Percentiles rank a stretch among this genome's conserved stretches.
phyloP scores from a whole-genome alignment of 148 eudicot species.

The Bassia scoparia region DNA sequence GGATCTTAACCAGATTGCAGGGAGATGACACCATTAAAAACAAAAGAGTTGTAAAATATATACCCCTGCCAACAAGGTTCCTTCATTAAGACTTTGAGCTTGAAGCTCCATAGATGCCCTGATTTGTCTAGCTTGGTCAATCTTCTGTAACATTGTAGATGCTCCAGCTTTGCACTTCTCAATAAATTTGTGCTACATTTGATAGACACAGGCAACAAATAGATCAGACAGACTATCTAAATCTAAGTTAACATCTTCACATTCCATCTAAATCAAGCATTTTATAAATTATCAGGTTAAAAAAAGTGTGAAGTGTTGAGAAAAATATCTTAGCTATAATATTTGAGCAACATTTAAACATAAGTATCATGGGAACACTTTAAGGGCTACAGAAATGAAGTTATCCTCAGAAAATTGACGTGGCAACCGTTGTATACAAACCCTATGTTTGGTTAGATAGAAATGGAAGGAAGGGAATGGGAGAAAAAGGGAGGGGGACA shows the following conservation, averaged over 20 bases:
- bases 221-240: neutral
- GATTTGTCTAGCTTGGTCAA: conserved; percentile 78
- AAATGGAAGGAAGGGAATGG: too few relatives aligned
- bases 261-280: too few relatives aligned
- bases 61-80: conserved; percentile 54
- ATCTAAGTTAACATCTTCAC: neutral
- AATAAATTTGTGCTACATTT: conserved; percentile 83
- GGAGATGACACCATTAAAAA: neutral
- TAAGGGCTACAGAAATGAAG: too few relatives aligned
- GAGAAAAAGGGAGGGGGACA: too few relatives aligned
- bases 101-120: conserved; percentile 70
- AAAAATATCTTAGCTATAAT: too few relatives aligned
- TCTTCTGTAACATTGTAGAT: conserved; percentile 65
- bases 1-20: neutral
- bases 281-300: too few relatives aligned
- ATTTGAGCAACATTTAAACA: too few relatives aligned
- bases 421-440: too few relatives aligned
- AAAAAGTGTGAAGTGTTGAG: too few relatives aligned
- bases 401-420: too few relatives aligned
- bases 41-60: conserved; percentile 17
- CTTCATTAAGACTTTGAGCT: conserved; percentile 54
- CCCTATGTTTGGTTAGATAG: too few relatives aligned
- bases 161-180: conserved; percentile 88
- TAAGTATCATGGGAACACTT: too few relatives aligned
- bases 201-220: neutral